Base-by-base conservation (phyloP, 345 rosid genomes). In the Pugionium cornutum region DNA sequence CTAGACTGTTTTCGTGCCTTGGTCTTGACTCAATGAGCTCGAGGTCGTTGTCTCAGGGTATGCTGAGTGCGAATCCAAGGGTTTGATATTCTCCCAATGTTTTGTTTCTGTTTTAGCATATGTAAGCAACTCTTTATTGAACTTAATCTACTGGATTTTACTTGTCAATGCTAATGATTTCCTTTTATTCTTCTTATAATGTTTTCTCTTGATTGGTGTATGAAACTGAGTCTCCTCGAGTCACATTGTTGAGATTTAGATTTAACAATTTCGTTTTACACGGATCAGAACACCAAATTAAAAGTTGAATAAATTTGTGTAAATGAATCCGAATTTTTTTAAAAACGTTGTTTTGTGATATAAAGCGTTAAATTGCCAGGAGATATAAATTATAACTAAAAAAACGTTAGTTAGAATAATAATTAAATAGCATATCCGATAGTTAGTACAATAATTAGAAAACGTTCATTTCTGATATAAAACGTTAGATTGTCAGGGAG, bases 41-140 rank as follows among this genome's bases (percentile, higher is more conserved):
- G n/a, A 83, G 90, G 78, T 90, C 92, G 41, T 75, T 90, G 84
- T 85, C 88, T 80, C 94, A 87, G 91, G 97, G 92, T 86, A 88
- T 83, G 92, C 81, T 86, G 41, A 80, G 76, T 84, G 91, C 91
- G 32, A 81, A 80, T 68, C 89, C 88, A 61, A 91, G 94, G 60
- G 95, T 85, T 85, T 89, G 89, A 86, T 81, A 65, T 43, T 66
- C 76, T 67, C 55, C 81, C 50, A 72, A 69, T 74, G 69, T 83
- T 77, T 49, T 77, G 61, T 64, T 67, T 80, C 7, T 18, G 52
- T 7, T 46, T 78, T 74, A 62, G 42, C 75, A 52, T 31, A 76
- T 61, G 86, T 79, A 83, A 85, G 83, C 84, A 71, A 73, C 79
- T 56, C 9, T 47, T 7, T 7, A 35, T 58, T 7, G 9, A n/a